Evolutionary conservation across 176 grass and related monocot species (phyloP).

Genomic region (Zoysia japonica): DNA sequence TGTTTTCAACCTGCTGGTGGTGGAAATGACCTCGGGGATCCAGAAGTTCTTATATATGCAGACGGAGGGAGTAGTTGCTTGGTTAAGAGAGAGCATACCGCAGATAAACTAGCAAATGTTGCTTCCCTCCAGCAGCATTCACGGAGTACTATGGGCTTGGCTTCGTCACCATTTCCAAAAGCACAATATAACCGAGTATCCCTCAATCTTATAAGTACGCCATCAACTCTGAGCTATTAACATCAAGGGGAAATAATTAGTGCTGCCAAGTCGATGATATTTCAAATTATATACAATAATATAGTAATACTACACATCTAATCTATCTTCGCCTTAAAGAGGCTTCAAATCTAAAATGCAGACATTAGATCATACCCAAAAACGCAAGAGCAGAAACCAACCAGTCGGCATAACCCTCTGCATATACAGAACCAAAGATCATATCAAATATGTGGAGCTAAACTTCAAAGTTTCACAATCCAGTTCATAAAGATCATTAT

Average conservation of each 20-base stretch:
- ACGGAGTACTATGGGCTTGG: conserved; percentile 59
- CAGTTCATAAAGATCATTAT: neutral
- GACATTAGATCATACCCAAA: conserved; percentile 65
- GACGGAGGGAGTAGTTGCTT: neutral
- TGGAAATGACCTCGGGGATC: neutral
- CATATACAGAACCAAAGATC: conserved; percentile 30
- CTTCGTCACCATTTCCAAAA: conserved; percentile 59
- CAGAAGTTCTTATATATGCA: no score
- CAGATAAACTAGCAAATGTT: conserved; percentile 67
- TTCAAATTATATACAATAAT: neutral
- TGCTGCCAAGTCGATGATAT: neutral
- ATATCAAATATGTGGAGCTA: conserved; percentile 30
- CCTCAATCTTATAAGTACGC: conserved; percentile 85
- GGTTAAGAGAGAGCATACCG: conserved; percentile 46
- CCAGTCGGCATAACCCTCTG: conserved; percentile 95
- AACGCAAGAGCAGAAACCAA: conserved; percentile 91
- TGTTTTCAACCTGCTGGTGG: neutral
- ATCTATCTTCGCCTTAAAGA: conserved; percentile 7
- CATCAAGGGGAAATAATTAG: conserved; percentile 16
- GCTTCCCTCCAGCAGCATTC: conserved; percentile 91
- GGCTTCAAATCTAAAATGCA: conserved; percentile 5
- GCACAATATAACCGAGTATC: conserved; percentile 80
- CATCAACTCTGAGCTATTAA: conserved; percentile 84
- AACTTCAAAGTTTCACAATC: conserved; percentile 3
- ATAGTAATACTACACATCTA: neutral